Evolutionary conservation across 139 green algal species (phyloP).

Genomic region (Coelastrella sp.): DNA sequence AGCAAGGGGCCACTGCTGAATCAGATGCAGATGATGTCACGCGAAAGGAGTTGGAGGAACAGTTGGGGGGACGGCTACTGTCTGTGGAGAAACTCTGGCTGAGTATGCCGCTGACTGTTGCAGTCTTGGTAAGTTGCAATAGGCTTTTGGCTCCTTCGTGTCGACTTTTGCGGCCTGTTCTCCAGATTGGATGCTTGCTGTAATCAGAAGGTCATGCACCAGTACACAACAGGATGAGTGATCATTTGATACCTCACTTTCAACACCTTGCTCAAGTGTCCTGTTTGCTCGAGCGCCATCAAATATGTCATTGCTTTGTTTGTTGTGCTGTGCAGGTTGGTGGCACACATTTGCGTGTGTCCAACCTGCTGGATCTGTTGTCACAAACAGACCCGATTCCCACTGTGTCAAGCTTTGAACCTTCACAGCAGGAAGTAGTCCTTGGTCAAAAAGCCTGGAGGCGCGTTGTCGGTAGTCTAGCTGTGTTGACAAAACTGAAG

Average conservation of each 20-base stretch:
- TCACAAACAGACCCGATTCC: conserved; percentile 19
- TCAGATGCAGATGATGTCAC: conserved; percentile 4
- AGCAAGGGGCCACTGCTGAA: neutral
- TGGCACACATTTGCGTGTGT: conserved; percentile 30
- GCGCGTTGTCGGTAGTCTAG: conserved; percentile 29
- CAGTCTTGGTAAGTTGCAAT: conserved; percentile 57
- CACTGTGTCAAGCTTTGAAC: conserved; percentile 12
- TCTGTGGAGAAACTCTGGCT: conserved; percentile 59
- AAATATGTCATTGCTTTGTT: neutral
- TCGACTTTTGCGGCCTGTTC: too few species aligned
- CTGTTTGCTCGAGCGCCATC: neutral
- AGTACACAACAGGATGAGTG: too few species aligned
- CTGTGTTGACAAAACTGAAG: conserved; percentile 4
- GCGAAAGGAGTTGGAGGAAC: conserved; percentile 3
- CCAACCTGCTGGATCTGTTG: conserved; percentile 49
- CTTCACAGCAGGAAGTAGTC: conserved; percentile 2
- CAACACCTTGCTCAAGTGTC: neutral
- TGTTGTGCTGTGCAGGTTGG: conserved; percentile 45
- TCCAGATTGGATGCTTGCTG: too few species aligned
- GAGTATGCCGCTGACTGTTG: conserved; percentile 57
- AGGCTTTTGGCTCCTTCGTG: too few species aligned
- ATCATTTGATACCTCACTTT: too few species aligned
- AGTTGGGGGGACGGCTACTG: conserved; percentile 23
- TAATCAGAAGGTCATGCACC: too few species aligned
- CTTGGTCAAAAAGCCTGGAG: conserved; percentile 12